These are phyloP conservation scores for Paraphaeosphaeria sporulosa DNA, from an alignment of 2,329 filamentous ascomycete genomes.

Conservation along the genomic window DNA sequence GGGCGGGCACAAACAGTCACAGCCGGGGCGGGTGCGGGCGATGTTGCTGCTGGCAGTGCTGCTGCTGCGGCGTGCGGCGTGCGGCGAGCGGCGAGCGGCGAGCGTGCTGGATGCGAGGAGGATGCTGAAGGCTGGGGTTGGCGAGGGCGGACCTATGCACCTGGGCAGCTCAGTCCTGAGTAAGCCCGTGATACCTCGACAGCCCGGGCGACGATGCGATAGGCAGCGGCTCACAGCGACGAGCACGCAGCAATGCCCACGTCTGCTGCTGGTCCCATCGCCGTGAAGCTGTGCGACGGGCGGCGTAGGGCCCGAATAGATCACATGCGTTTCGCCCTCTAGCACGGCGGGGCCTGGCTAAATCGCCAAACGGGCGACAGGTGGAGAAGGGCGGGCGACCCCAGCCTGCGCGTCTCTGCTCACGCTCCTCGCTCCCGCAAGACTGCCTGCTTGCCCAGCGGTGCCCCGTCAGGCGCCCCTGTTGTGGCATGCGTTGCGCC, in stretches of 20 bases:
- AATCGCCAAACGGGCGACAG: constrained; percentile 7
- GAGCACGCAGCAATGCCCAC: constrained; percentile 35
- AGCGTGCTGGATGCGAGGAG: constrained; percentile 1
- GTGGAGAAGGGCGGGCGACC: neutral
- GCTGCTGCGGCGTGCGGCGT: constrained; percentile 6
- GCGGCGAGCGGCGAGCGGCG: too few relatives aligned
- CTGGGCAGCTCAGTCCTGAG: constrained; percentile 15
- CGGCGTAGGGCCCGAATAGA: constrained; percentile 28
- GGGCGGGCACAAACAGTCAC: constrained; percentile 1
- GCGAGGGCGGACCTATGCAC: constrained; percentile 14
- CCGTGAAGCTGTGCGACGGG: constrained; percentile 44
- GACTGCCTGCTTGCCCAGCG: too few relatives aligned
- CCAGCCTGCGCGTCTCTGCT: too few relatives aligned
- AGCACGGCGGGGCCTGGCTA: constrained; percentile 19
- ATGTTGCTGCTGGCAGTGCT: constrained; percentile 10
- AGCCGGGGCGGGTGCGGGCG: constrained; percentile 11
- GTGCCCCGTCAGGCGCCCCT: neutral
- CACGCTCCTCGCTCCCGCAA: too few relatives aligned
- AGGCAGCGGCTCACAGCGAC: constrained; percentile 16
- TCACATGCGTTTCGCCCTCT: constrained; percentile 45
- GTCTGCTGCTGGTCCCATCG: constrained; percentile 20
- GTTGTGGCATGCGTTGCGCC: neutral
- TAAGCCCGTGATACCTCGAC: constrained; percentile 21
- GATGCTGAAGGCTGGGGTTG: constrained; percentile 19
- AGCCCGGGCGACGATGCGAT: constrained; percentile 17